These are phyloP conservation scores for Fusarium tricinctum DNA, from an alignment of 2,329 filamentous ascomycete genomes.

Conservation along the genomic window DNA sequence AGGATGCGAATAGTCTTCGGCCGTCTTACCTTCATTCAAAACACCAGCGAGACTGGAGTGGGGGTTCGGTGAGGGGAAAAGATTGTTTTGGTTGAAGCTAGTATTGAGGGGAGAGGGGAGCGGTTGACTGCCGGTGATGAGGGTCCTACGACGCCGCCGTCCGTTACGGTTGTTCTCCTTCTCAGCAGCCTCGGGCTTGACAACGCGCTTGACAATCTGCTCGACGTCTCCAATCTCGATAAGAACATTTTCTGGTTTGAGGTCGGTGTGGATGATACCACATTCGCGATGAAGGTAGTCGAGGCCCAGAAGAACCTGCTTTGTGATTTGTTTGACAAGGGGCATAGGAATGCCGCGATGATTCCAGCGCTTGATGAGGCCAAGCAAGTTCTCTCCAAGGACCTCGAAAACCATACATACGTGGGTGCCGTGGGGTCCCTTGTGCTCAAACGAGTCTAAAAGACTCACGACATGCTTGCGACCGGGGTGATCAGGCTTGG, in stretches of 20 bases:
- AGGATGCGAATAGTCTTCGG: neutral
- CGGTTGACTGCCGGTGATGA: conserved; percentile 97
- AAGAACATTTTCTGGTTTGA: conserved; percentile 97
- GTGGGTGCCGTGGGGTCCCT: conserved; percentile 94
- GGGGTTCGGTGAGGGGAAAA: conserved; percentile 73
- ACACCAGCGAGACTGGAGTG: conserved; percentile 87
- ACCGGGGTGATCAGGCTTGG: conserved; percentile 94
- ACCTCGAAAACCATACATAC: conserved; percentile 99
- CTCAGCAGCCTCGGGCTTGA: conserved; percentile 80
- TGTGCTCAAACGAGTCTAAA: conserved; percentile 97
- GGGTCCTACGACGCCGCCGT: conserved; percentile 86
- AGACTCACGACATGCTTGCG: conserved; percentile 96
- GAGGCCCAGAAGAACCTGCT: conserved; percentile 93
- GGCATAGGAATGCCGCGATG: conserved; percentile 97
- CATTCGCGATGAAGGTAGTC: conserved; percentile 98
- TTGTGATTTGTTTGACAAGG: conserved; percentile 98
- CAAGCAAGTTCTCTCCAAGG: conserved; percentile 92
- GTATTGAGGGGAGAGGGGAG: conserved; percentile 94
- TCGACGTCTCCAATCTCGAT: conserved; percentile 99
- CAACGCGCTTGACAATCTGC: conserved; percentile 96
- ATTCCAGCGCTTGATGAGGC: conserved; percentile 98
- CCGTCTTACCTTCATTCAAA: conserved; percentile 78
- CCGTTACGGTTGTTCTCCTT: conserved; percentile 95
- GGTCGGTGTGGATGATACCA: conserved; percentile 97
- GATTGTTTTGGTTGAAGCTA: conserved; percentile 84